Conservation (phyloP, 2,329 filamentous ascomycete genomes). For the Cladosporium halotolerans region DNA sequence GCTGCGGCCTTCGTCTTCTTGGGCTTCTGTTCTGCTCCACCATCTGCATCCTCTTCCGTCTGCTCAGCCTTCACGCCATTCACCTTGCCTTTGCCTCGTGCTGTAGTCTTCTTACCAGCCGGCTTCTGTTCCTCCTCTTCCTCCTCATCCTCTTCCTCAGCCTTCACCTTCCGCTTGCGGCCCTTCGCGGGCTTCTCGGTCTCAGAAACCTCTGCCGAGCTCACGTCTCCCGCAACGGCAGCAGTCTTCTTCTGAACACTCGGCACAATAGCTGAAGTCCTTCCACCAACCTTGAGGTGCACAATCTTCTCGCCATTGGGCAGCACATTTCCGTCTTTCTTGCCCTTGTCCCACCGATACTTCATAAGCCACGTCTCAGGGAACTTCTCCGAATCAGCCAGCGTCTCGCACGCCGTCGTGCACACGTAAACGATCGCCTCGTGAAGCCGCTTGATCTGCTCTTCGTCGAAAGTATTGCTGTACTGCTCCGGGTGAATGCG, state of each 20-base stretch:
- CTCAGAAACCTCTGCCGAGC: constrained; percentile 15
- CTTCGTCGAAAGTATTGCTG: constrained; percentile 69
- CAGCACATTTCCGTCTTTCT: constrained; percentile 58
- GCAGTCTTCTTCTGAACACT: constrained; percentile 77
- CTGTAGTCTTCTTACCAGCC: constrained; percentile 7
- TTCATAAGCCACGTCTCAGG: constrained; percentile 66
- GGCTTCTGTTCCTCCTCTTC: constrained; percentile 22
- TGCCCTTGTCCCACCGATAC: constrained; percentile 71
- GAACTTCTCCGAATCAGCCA: constrained; percentile 78
- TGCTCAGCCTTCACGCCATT: constrained; percentile 1
- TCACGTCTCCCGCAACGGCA: constrained; percentile 47
- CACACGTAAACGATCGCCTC: constrained; percentile 72
- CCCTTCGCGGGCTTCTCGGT: constrained; percentile 24
- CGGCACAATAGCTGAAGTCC: constrained; percentile 86
- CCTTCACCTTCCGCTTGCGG: constrained; percentile 30
- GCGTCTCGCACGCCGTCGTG: constrained; percentile 66
- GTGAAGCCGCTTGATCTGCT: constrained; percentile 66
- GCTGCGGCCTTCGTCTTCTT: constrained; percentile 12
- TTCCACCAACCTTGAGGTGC: constrained; percentile 81
- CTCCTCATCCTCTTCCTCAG: constrained; percentile 29
- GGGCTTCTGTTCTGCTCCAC: constrained; percentile 11
- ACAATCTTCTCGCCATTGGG: constrained; percentile 81
- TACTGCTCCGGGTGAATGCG: constrained; percentile 89
- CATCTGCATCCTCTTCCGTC: constrained; percentile 13
- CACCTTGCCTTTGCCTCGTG: neutral